phyloP scores from a whole-genome alignment of 1,284 basidiomycete species.

The Psilocybe mexicana region DNA sequence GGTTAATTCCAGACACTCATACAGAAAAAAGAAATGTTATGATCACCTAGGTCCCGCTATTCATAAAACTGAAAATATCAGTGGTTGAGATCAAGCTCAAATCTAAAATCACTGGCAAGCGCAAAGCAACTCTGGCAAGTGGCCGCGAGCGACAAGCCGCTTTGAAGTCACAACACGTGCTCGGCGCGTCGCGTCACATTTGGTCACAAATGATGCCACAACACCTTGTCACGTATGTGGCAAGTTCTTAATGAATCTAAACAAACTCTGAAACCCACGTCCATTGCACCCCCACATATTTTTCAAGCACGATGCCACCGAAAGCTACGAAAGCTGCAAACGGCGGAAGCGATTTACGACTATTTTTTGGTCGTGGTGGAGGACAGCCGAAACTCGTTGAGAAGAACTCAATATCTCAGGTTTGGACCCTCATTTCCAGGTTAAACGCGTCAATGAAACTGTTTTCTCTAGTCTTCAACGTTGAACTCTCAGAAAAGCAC shows the following conservation, averaged over 20 bases:
- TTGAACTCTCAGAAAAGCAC: slow-evolving; percentile 25
- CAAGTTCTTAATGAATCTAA: background rate
- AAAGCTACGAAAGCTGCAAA: slow-evolving; percentile 16
- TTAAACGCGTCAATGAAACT: background rate
- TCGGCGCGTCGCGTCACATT: slow-evolving; percentile 16
- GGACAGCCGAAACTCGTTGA: slow-evolving; percentile 19
- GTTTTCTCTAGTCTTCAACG: slow-evolving; percentile 12
- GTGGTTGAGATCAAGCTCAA: too few relatives aligned
- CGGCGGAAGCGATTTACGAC: slow-evolving; percentile 13
- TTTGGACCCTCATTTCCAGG: background rate
- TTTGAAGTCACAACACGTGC: slow-evolving; percentile 2
- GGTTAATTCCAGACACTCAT: too few relatives aligned
- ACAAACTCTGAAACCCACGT: slow-evolving; percentile 1
- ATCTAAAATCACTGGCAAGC: too few relatives aligned
- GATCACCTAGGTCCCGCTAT: too few relatives aligned
- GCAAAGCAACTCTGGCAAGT: too few relatives aligned
- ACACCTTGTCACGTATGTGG: background rate
- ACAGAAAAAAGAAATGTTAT: too few relatives aligned
- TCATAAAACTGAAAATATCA: too few relatives aligned
- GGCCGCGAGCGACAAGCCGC: too few relatives aligned
- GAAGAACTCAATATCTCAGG: slow-evolving; percentile 16
- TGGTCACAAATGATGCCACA: background rate
- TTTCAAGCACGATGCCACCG: slow-evolving; percentile 14
- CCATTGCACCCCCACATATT: background rate
- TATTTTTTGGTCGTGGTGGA: slow-evolving; percentile 24